Base-by-base conservation (phyloP, 768 basidiomycete species). In the Xanthoconium purpureum region DNA sequence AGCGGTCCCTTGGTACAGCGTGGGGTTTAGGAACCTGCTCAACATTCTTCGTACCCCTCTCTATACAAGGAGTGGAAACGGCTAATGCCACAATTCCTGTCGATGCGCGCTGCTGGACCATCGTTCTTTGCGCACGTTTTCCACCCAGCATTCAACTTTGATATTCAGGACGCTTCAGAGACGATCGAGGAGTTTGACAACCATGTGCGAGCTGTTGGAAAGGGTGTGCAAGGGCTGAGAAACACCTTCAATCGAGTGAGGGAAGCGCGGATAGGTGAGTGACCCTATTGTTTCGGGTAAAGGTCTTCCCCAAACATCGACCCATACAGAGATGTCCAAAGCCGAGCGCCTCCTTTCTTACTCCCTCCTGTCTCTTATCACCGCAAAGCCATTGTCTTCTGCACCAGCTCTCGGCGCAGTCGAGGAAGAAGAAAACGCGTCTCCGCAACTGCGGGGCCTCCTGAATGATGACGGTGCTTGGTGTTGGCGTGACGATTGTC, bases 141-240 rank as follows among this genome's bases (percentile, higher is more conserved):
- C 63, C 92, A 94, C 63, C 92, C 91, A 4, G 87, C 82, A 0
- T 94, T 90, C 73, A 94, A 94, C 64, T 65, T 94, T 29, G 91
- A 94, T 59, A 66, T 77, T 0, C 84, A 88, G 40, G 92, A 94
- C 28, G 86, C 88, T 0, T 68, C 73, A 13, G 83, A 83, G 15
- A 71, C 78, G 0, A 75, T 83, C 7, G 79, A 83, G 9, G 73
- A 80, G 1, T 94, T 94, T 66, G 81, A 84, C 38, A 74, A 71
- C 11, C 88, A 94, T 62, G 78, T 84, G 1, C 78, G 75, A 36
- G 87, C 83, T 0, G 81, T 89, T 5, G 86, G 84, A 6, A 81
- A 81, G 54, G 84, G 89, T 15, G 84, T 91, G 1, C 85, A 89
- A 60, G 79, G 76, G 3, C 67, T 93, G 32, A 78, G 90, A 30